A percentile compares a stretch with the other conserved stretches of the same genome.
These are phyloP conservation scores for Lipomyces mesembrius DNA, from an alignment of 805 yeast genomes.

Conservation along the genomic window DNA sequence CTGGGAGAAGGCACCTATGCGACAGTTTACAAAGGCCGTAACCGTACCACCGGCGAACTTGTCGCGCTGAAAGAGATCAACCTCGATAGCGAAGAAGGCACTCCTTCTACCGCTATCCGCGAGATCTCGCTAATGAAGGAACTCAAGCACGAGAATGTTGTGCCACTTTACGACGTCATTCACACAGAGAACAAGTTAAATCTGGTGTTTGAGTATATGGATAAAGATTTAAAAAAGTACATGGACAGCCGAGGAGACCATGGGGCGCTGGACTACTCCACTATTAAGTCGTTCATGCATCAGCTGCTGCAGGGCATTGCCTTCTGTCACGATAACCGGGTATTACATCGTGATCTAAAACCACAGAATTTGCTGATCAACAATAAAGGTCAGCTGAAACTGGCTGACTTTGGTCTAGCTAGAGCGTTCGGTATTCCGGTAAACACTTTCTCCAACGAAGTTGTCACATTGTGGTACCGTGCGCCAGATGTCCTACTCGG, in stretches of 20 bases:
- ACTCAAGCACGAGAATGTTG: constrained; percentile 88
- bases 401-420: constrained; percentile 97
- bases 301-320: constrained; percentile 88
- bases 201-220: constrained; percentile 90
- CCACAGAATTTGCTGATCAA: constrained; percentile 93
- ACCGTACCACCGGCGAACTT: constrained; percentile 79
- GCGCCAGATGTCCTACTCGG: constrained; percentile 97
- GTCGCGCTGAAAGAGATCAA: constrained; percentile 96
- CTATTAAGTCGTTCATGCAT: constrained; percentile 90
- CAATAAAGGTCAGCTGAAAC: constrained; percentile 84
- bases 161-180: constrained; percentile 89
- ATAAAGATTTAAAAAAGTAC: constrained; percentile 88
- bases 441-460: constrained; percentile 95
- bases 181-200: constrained; percentile 96
- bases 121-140: constrained; percentile 96
- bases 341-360: constrained; percentile 82
- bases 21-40: constrained; percentile 95
- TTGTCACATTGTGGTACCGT: constrained; percentile 96
- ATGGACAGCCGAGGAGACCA: constrained; percentile 85
- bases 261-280: constrained; percentile 72
- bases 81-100: constrained; percentile 95
- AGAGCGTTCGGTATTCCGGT: constrained; percentile 98
- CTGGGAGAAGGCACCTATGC: constrained; percentile 97
- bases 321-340: constrained; percentile 83
- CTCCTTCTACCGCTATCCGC: constrained; percentile 96